phyloP scores from a whole-genome alignment of 495 filamentous ascomycete genomes.

The Cercophora samala region DNA sequence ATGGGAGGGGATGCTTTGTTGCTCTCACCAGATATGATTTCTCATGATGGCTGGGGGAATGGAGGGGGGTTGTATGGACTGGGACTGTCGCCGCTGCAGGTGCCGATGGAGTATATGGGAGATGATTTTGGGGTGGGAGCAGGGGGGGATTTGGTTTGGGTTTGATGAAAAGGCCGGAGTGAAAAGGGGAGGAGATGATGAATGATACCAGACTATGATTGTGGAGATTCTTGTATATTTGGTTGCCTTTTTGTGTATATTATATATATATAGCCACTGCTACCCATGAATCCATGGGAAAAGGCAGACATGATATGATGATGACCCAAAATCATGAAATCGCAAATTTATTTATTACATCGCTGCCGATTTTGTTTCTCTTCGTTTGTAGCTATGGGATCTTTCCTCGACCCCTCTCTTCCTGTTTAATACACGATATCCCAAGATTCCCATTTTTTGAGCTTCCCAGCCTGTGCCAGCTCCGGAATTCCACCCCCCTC shows the following conservation, averaged over 20 bases:
- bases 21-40: not conserved
- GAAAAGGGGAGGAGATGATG: not conserved
- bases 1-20: slow-evolving; percentile 13
- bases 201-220: not conserved
- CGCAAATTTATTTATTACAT: not conserved
- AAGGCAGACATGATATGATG: not conserved
- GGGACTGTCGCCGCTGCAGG: slow-evolving; percentile 14
- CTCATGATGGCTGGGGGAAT: slow-evolving; percentile 6
- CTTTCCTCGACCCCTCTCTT: too few relatives aligned
- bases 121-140: not conserved
- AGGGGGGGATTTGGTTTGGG: slow-evolving; percentile 17
- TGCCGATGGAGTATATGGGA: slow-evolving; percentile 2
- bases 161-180: not conserved
- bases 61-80: slow-evolving; percentile 9
- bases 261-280: not conserved
- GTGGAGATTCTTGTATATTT: not conserved
- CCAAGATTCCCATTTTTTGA: too few relatives aligned
- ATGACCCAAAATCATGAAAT: not conserved
- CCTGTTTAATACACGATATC: too few relatives aligned
- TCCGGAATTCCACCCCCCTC: too few relatives aligned
- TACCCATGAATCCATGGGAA: not conserved
- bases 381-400: too few relatives aligned
- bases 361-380: too few relatives aligned
- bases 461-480: too few relatives aligned
- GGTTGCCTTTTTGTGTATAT: not conserved